These are phyloP conservation scores for Thalassiosira pacifica DNA, from an alignment of 352 stramenopile genomes.

Conservation along the genomic window DNA sequence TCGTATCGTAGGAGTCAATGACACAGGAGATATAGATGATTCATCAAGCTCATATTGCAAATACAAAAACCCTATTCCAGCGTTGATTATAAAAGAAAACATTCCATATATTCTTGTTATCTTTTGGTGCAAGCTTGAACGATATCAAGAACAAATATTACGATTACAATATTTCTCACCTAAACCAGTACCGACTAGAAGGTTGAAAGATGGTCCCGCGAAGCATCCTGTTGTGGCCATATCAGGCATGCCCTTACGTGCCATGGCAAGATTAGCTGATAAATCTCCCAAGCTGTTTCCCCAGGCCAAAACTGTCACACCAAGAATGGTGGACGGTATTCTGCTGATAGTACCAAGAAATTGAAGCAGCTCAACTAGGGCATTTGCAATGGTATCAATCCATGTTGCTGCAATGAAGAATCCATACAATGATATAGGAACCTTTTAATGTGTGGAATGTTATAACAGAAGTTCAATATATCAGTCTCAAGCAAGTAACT, in stretches of 20 bases:
- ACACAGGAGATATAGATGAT: slow-evolving; percentile 46
- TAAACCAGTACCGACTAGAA: slow-evolving; percentile 47
- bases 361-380: slow-evolving; percentile 70
- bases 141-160: too few species aligned
- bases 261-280: slow-evolving; percentile 86
- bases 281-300: slow-evolving; percentile 88
- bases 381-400: slow-evolving; percentile 74
- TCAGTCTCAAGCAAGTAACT: too few species aligned
- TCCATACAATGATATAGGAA: slow-evolving; percentile 74
- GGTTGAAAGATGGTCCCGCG: slow-evolving; percentile 63
- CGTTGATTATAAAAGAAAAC: too few species aligned
- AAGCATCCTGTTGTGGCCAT: slow-evolving; percentile 49
- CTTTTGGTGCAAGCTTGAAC: too few species aligned
- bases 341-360: slow-evolving; percentile 80
- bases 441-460: slow-evolving; percentile 10
- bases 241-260: slow-evolving; percentile 77
- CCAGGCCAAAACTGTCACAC: slow-evolving; percentile 89
- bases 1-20: slow-evolving; percentile 51
- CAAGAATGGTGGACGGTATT: slow-evolving; percentile 84
- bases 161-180: slow-evolving; percentile 16
- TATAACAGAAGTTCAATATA: not conserved
- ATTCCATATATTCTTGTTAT: too few species aligned
- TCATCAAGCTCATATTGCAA: slow-evolving; percentile 44
- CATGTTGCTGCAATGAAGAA: slow-evolving; percentile 77
- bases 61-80: too few species aligned